These are phyloP conservation scores for Amesomyces nigricolor DNA, from an alignment of 2,329 filamentous ascomycete genomes.

Conservation along the genomic window DNA sequence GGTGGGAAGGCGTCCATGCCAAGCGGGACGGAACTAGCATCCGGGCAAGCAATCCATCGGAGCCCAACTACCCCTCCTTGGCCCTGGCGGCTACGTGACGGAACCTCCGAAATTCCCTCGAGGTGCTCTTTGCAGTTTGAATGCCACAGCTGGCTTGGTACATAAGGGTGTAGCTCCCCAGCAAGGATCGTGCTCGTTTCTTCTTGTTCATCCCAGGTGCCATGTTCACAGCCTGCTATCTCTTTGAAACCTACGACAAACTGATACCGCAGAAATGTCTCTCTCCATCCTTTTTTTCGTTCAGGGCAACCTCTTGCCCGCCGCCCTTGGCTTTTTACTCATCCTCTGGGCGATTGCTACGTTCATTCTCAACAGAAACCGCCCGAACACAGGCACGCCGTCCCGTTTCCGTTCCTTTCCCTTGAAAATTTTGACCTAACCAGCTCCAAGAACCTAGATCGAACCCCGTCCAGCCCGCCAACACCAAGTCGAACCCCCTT, in stretches of 20 bases:
- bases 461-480: too few relatives aligned
- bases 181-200: too few relatives aligned
- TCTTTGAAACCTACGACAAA: neutral
- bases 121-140: neutral
- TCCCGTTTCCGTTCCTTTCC: too few relatives aligned
- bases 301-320: neutral
- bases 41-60: neutral
- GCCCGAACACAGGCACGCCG: too few relatives aligned
- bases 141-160: neutral
- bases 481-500: too few relatives aligned
- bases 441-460: too few relatives aligned
- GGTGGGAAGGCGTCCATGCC: neutral
- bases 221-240: neutral
- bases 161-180: neutral
- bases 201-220: neutral
- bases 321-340: neutral
- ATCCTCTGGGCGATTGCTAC: neutral
- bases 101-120: neutral
- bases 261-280: neutral
- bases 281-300: neutral
- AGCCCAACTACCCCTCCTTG: neutral
- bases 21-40: neutral
- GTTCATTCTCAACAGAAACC: too few relatives aligned
- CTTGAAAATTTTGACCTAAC: too few relatives aligned
- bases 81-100: neutral